phyloP scores from a whole-genome alignment of 2,329 filamentous ascomycete species.

The Fusarium sp. region DNA sequence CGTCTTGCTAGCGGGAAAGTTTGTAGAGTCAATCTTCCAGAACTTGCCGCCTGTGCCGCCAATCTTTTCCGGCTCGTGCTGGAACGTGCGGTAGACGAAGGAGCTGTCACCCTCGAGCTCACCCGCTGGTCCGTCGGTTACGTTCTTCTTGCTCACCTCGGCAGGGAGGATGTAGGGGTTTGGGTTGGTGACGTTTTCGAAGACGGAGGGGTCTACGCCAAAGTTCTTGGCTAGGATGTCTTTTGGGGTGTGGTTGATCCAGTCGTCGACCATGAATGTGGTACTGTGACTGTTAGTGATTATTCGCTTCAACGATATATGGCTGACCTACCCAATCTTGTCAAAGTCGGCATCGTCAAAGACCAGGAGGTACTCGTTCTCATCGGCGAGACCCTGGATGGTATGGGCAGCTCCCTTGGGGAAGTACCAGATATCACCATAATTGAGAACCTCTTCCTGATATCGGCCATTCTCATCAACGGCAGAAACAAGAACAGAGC shows the following conservation, averaged over 20 bases:
- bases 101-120: constrained; percentile 64
- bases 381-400: constrained; percentile 68
- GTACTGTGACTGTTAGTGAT: constrained; percentile 53
- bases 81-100: constrained; percentile 66
- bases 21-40: constrained; percentile 70
- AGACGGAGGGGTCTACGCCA: constrained; percentile 65
- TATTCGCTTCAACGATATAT: no score
- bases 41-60: constrained; percentile 69
- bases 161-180: constrained; percentile 70
- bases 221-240: constrained; percentile 72
- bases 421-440: constrained; percentile 73
- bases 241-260: constrained; percentile 71
- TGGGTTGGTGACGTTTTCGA: constrained; percentile 63
- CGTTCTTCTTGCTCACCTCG: constrained; percentile 57
- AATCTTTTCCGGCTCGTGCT: constrained; percentile 63
- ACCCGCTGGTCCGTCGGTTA: constrained; percentile 51
- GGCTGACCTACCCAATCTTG: constrained; percentile 54
- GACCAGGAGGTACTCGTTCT: constrained; percentile 71
- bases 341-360: constrained; percentile 74
- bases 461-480: constrained; percentile 68
- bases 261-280: constrained; percentile 75
- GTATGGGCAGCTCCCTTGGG: constrained; percentile 70
- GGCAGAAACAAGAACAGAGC: constrained; percentile 64
- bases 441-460: constrained; percentile 62
- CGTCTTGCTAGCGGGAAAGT: constrained; percentile 71